Evolutionary conservation across 805 yeast genomes (phyloP).

Genomic region (Nakazawaea peltata): DNA sequence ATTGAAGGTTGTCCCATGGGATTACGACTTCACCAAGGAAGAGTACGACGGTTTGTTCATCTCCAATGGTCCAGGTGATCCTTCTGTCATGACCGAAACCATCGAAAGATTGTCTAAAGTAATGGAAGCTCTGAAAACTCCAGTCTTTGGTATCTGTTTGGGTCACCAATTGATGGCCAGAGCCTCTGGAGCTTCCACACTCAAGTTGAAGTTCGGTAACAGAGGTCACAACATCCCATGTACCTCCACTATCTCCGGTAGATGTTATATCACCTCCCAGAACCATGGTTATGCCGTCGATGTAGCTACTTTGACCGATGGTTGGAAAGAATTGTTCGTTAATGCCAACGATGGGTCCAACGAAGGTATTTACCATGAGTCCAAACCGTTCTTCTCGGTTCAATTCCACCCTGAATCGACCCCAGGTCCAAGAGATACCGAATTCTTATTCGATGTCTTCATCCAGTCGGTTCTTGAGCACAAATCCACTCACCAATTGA

Average conservation of each 20-base stretch:
- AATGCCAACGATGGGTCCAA: constrained; percentile 96
- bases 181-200: constrained; percentile 90
- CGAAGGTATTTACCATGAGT: constrained; percentile 93
- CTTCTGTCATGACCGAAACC: constrained; percentile 70
- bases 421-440: constrained; percentile 99
- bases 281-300: constrained; percentile 99
- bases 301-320: constrained; percentile 56
- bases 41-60: constrained; percentile 91
- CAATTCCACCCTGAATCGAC: constrained; percentile 99
- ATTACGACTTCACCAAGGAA: constrained; percentile 75
- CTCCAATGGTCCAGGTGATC: constrained; percentile 99
- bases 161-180: constrained; percentile 96
- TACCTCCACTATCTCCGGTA: constrained; percentile 81
- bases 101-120: constrained; percentile 52
- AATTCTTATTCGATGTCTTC: constrained; percentile 91
- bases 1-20: constrained; percentile 92
- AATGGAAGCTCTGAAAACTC: constrained; percentile 63
- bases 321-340: constrained; percentile 92
- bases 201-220: constrained; percentile 94
- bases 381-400: constrained; percentile 89
- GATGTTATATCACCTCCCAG: constrained; percentile 98
- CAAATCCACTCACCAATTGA: constrained; percentile 49
- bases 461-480: constrained; percentile 69
- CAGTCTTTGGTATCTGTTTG: constrained; percentile 95
- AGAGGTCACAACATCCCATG: constrained; percentile 99